Evolutionary conservation across 345 rosid species (phyloP).

Genomic region (Anacardium occidentale): DNA sequence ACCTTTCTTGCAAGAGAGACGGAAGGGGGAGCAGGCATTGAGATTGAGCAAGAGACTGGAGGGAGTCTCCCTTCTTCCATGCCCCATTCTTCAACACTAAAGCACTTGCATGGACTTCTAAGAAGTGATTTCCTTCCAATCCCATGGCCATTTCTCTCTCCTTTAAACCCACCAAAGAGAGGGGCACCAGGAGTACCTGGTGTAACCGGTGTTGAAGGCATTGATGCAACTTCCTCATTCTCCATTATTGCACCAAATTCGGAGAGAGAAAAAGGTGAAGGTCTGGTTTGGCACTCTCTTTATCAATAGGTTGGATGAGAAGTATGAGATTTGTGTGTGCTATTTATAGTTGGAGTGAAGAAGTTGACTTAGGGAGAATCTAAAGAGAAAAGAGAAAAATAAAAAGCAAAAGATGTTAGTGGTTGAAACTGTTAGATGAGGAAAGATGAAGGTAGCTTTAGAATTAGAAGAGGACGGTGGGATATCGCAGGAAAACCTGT

Average conservation of each 20-base stretch:
- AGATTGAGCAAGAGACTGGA: slow-evolving; percentile 61
- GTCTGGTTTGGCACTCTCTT: background rate
- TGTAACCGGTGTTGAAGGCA: slow-evolving; percentile 74
- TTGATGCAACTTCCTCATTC: slow-evolving; percentile 59
- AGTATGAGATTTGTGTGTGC: slow-evolving; percentile 10
- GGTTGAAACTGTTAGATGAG: slow-evolving; percentile 24
- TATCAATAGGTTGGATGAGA: slow-evolving; percentile 7
- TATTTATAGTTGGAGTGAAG: slow-evolving; percentile 37
- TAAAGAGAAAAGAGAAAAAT: background rate
- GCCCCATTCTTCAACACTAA: slow-evolving; percentile 64
- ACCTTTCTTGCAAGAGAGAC: slow-evolving; percentile 78
- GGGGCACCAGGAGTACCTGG: slow-evolving; percentile 73
- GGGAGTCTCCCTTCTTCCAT: slow-evolving; percentile 72
- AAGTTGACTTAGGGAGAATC: slow-evolving; percentile 41
- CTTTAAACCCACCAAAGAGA: slow-evolving; percentile 48
- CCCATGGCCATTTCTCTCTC: slow-evolving; percentile 33
- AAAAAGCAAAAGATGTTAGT: slow-evolving; percentile 4
- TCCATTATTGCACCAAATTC: slow-evolving; percentile 30
- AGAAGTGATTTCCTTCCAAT: slow-evolving; percentile 56
- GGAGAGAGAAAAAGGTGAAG: background rate
- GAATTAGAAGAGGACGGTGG: slow-evolving; percentile 25
- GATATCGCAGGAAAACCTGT: slow-evolving; percentile 16
- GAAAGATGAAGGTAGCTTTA: background rate
- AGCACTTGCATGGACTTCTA: slow-evolving; percentile 53
- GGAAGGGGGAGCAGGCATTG: slow-evolving; percentile 52